phyloP scores from a whole-genome alignment of 2,329 filamentous ascomycete species.

The Epichloe elymi region DNA sequence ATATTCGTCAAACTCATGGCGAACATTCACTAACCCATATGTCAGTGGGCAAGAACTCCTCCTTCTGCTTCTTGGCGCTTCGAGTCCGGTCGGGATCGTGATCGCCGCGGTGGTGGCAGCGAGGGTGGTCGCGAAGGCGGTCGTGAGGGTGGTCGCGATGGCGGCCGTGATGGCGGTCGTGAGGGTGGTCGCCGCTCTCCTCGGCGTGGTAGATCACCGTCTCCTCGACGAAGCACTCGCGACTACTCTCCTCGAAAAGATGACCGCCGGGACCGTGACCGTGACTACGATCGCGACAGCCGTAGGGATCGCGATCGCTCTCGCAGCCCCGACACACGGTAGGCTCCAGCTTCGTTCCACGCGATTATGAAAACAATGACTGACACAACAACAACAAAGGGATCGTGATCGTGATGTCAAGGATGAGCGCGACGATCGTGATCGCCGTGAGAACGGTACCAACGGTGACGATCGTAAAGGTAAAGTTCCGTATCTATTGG shows the following conservation, averaged over 20 bases:
- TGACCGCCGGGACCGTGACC: conserved; percentile 68
- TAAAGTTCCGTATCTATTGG: conserved; percentile 24
- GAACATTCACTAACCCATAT: conserved; percentile 2
- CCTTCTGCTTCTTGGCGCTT: conserved; percentile 98
- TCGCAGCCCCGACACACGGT: conserved; percentile 54
- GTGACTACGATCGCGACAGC: conserved; percentile 64
- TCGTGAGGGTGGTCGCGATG: conserved; percentile 53
- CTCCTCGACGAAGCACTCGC: conserved; percentile 61
- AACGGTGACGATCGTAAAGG: conserved; percentile 89
- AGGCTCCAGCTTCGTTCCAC: conserved; percentile 9
- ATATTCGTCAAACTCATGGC: background rate
- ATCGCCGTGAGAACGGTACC: conserved; percentile 61
- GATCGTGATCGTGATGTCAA: conserved; percentile 44
- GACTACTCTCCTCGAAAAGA: conserved; percentile 85
- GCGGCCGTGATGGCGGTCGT: conserved; percentile 31
- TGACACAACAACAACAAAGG: conserved; percentile 15
- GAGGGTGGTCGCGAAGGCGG: conserved; percentile 55
- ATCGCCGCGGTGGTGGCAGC: conserved; percentile 33
- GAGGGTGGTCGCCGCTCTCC: conserved; percentile 42
- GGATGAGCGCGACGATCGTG: conserved; percentile 58
- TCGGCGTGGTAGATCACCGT: conserved; percentile 60
- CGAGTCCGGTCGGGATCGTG: conserved; percentile 74
- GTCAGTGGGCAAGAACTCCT: conserved; percentile 94
- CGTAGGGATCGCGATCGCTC: conserved; percentile 66
- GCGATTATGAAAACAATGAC: conserved; percentile 10